Evolutionary conservation across 2,329 filamentous ascomycete species (phyloP).

Genomic region (Capronia coronata): DNA sequence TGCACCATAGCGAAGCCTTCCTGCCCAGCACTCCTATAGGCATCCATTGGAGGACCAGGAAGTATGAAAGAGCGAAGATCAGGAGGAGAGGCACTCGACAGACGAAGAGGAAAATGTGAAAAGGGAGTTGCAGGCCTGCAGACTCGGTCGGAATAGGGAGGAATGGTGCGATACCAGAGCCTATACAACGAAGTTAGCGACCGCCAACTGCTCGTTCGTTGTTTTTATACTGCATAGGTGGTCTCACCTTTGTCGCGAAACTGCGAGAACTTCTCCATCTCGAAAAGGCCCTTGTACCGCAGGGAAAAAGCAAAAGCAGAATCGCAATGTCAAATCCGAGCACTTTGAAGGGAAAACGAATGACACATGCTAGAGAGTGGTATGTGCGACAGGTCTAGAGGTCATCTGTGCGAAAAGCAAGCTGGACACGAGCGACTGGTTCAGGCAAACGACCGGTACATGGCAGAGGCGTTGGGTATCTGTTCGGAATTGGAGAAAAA

Average conservation of each 20-base stretch:
- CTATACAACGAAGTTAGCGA: slow-evolving; percentile 43
- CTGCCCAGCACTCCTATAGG: slow-evolving; percentile 63
- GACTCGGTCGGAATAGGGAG: slow-evolving; percentile 68
- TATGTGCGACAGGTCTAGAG: not conserved
- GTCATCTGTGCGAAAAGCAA: slow-evolving; percentile 1
- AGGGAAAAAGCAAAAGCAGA: not conserved
- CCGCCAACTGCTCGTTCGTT: not conserved
- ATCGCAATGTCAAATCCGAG: slow-evolving; percentile 1
- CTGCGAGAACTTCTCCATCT: slow-evolving; percentile 92
- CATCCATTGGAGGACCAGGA: slow-evolving; percentile 74
- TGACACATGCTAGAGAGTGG: not conserved
- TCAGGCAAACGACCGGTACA: slow-evolving; percentile 8
- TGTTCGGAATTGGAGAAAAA: slow-evolving; percentile 5
- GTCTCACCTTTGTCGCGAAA: slow-evolving; percentile 76
- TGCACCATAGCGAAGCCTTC: slow-evolving; percentile 79
- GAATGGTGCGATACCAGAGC: slow-evolving; percentile 93
- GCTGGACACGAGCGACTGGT: not conserved
- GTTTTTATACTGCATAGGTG: not conserved
- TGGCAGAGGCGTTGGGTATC: not conserved
- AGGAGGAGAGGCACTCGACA: slow-evolving; percentile 74
- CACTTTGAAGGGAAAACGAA: slow-evolving; percentile 1
- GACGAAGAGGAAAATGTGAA: slow-evolving; percentile 68
- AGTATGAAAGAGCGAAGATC: slow-evolving; percentile 62
- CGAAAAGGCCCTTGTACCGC: slow-evolving; percentile 6
- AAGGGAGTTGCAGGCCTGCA: slow-evolving; percentile 55